A percentile compares a stretch with the other conserved stretches of the same genome.
phyloP scores from a whole-genome alignment of 2,329 filamentous ascomycete genomes.

The Nannizziopsis barbatae region DNA sequence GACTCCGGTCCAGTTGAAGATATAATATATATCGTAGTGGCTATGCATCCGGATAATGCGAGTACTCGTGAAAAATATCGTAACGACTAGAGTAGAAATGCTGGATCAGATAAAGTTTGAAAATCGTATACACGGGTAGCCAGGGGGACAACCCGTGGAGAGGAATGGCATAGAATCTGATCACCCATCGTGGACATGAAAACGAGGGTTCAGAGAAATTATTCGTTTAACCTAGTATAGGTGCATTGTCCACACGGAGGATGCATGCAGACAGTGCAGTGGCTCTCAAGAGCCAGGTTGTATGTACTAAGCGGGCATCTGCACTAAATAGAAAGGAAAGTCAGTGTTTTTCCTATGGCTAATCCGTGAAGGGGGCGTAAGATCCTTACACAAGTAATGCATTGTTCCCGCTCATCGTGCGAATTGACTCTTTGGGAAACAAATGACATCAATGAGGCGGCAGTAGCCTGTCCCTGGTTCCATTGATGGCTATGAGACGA shows the following conservation, averaged over 20 bases:
- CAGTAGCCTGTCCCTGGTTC: not conserved
- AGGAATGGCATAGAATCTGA: not conserved
- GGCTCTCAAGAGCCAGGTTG: not conserved
- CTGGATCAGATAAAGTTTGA: not conserved
- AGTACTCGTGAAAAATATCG: no score
- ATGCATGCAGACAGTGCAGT: constrained; percentile 13
- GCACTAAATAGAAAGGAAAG: constrained; percentile 3
- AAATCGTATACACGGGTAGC: not conserved
- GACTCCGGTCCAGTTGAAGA: no score
- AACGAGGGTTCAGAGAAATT: not conserved
- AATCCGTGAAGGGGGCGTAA: not conserved
- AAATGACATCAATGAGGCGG: not conserved
- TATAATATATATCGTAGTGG: no score
- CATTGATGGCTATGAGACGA: not conserved
- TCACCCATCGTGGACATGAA: not conserved
- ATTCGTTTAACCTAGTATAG: not conserved
- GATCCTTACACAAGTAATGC: constrained; percentile 12
- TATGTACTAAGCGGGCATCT: constrained; percentile 8
- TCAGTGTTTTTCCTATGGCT: not conserved
- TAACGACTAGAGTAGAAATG: not conserved
- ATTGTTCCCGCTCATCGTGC: constrained; percentile 3
- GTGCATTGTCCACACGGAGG: constrained; percentile 8
- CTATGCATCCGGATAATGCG: no score
- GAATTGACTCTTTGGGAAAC: not conserved
- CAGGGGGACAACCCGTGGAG: not conserved